Evolutionary conservation across 2,329 filamentous ascomycete genomes (phyloP).

Genomic region (Fusarium penzigii): DNA sequence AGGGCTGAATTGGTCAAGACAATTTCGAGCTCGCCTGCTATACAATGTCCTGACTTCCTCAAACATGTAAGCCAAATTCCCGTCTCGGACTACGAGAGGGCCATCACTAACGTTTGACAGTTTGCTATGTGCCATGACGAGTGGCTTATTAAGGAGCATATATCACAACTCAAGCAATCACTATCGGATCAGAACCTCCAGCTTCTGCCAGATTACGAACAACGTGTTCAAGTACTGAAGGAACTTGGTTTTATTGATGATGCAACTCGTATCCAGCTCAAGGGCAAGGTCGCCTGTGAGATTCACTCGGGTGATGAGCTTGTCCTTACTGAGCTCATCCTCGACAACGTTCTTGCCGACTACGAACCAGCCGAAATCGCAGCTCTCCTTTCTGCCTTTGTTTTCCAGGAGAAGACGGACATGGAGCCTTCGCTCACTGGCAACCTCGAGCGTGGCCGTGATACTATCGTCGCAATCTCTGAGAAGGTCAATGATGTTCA

Average conservation of each 20-base stretch:
- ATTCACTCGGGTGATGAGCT: conserved; percentile 97
- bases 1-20: conserved; percentile 63
- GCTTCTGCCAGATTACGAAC: conserved; percentile 93
- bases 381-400: conserved; percentile 87
- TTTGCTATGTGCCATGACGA: conserved; percentile 96
- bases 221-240: conserved; percentile 87
- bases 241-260: conserved; percentile 92
- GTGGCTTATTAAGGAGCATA: conserved; percentile 94
- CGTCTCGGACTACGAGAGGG: too few relatives aligned
- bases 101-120: conserved; percentile 50
- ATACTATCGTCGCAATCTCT: conserved; percentile 84
- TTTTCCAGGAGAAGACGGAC: conserved; percentile 97
- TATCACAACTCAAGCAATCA: conserved; percentile 79
- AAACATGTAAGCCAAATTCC: conserved; percentile 70
- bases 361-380: conserved; percentile 97
- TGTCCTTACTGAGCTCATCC: conserved; percentile 90
- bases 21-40: conserved; percentile 65
- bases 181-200: conserved; percentile 97
- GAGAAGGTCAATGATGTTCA: conserved; percentile 92
- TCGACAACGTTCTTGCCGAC: conserved; percentile 94
- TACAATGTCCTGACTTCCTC: conserved; percentile 74
- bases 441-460: conserved; percentile 77
- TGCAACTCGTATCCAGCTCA: conserved; percentile 84
- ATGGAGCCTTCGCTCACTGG: conserved; percentile 77
- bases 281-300: conserved; percentile 97